Percentiles rank a stretch among this genome's conserved stretches.
Conservation (phyloP, 345 rosid species). For the Diplotaxis tenuifolia region DNA sequence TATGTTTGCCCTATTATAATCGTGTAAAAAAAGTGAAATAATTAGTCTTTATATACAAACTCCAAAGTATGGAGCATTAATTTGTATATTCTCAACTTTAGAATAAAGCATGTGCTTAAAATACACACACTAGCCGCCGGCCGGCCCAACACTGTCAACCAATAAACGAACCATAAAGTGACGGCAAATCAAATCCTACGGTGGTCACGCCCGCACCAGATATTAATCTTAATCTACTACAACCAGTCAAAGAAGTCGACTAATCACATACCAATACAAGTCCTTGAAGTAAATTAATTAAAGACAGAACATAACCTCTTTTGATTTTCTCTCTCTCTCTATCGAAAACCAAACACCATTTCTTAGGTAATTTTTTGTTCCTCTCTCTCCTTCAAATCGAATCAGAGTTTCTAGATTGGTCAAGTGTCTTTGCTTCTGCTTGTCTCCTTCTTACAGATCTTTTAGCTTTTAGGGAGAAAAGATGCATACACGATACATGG, state of each 20-base stretch:
- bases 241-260: conserved; percentile 31
- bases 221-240: neutral
- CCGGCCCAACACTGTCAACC: conserved; percentile 6
- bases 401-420: conserved; percentile 7
- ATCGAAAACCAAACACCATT: conserved; percentile 31
- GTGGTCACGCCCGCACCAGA: conserved; percentile 16
- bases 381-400: conserved; percentile 16
- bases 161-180: conserved; percentile 21
- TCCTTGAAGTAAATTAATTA: conserved; percentile 3
- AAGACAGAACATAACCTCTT: neutral
- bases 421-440: conserved; percentile 4
- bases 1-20: neutral
- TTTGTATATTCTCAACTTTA: neutral
- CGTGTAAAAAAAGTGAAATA: neutral
- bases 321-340: neutral
- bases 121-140: conserved; percentile 38
- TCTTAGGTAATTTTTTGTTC: conserved; percentile 4
- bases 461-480: conserved; percentile 6
- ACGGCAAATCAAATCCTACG: conserved; percentile 15
- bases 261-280: conserved; percentile 20
- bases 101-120: conserved; percentile 35
- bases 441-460: conserved; percentile 27
- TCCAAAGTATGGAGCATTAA: neutral
- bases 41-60: conserved; percentile 3
- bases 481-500: conserved; percentile 81